Base-by-base conservation (phyloP, 805 yeast species). In the Schwanniomyces sp. region DNA sequence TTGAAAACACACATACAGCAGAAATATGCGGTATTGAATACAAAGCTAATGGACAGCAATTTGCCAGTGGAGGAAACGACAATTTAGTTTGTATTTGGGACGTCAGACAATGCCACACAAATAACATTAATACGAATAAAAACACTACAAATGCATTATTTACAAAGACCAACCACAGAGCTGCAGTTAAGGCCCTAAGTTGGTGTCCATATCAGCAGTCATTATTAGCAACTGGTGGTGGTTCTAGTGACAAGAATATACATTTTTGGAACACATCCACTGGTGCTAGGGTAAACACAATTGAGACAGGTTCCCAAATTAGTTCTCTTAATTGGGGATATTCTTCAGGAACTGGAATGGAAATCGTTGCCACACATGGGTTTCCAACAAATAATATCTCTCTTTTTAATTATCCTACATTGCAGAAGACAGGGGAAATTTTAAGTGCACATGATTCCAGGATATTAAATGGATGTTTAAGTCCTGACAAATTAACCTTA, bases 251-350 rank as follows among this genome's bases (percentile, higher is more conserved):
- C 67, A 86, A 84, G 62, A 80, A 85, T 41, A 88, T 92, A 49
- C 92, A 92, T 67, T 89, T 94, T 68, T 94, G 98, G 98, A 94
- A 94, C 67, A 82, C 97, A 3, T 81, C 88, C 16, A 88, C 95
- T 0, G 99, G 98, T 1, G 82, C 91, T 1, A 74, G 96, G 51
- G 82, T 88, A 30, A 89, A 91, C 54, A 79, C 94, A 8, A 86
- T 92, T 18, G 94, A 91, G 55, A 87, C 97, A 0, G 96, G 92
- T 5, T 86, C 96, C 0, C 99, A 94, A 66, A 94, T 94, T 5
- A 85, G 96, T n/a, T 88, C 97, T 12, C 74, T 94, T 50, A 83
- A 84, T 57, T 94, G 99, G 99, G 95, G 96, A 0, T 83, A 81
- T 52, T 79, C 88, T 4, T 69, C 78, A 41, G 86, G 86, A 0